These are phyloP conservation scores for Ocimum tenuiflorum DNA, from an alignment of 257 asterid genomes.

Conservation along the genomic window DNA sequence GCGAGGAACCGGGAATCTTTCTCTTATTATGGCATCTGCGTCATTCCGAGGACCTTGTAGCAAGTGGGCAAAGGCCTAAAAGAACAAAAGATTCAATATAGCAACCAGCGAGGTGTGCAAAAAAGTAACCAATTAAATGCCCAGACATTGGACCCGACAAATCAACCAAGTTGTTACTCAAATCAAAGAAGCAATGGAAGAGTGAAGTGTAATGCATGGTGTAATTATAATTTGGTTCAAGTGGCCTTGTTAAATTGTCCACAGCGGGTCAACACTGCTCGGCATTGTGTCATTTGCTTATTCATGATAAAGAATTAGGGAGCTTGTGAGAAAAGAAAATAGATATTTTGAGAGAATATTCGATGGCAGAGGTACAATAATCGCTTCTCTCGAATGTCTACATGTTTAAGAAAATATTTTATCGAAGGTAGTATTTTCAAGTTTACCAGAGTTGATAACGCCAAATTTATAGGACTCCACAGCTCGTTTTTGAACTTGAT, in stretches of 20 bases:
- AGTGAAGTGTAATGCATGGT: background rate
- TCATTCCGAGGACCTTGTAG: slow-evolving; percentile 81
- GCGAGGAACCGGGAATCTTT: slow-evolving; percentile 97
- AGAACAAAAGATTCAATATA: slow-evolving; percentile 17
- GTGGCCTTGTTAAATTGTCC: background rate
- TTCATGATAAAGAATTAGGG: slow-evolving; percentile 1
- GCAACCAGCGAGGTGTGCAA: slow-evolving; percentile 13
- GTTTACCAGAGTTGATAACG: background rate
- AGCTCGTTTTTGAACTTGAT: background rate
- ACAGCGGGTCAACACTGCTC: background rate
- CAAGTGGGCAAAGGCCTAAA: slow-evolving; percentile 79
- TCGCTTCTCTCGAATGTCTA: too few relatives aligned
- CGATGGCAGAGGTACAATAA: background rate
- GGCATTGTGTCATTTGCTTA: background rate
- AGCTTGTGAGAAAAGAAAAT: background rate
- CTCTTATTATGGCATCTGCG: slow-evolving; percentile 55
- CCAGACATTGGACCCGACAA: slow-evolving; percentile 5
- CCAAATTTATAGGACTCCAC: background rate
- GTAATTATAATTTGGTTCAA: background rate
- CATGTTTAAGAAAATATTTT: too few relatives aligned
- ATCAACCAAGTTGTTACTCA: background rate
- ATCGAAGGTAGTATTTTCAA: too few relatives aligned
- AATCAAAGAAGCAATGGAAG: too few relatives aligned
- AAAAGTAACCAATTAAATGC: background rate
- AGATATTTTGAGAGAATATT: background rate